Conservation (phyloP, 495 filamentous ascomycete species). For the Jackrogersella multiformis region DNA sequence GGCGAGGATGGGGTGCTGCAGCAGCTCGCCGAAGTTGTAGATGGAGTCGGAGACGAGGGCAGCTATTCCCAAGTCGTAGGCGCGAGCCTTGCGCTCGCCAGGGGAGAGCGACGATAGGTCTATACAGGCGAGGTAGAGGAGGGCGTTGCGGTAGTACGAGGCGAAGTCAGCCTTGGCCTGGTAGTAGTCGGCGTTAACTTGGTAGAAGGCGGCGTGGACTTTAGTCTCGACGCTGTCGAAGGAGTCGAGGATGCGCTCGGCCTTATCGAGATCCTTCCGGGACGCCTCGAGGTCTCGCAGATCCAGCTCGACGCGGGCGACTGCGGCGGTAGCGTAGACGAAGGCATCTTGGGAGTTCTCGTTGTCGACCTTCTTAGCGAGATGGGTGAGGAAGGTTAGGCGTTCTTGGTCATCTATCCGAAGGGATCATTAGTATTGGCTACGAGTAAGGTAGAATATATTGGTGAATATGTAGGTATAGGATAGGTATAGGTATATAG, state of each 20-base stretch:
- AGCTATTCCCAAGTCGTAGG: slow-evolving; percentile 91
- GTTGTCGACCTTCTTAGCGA: slow-evolving; percentile 89
- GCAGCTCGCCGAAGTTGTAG: slow-evolving; percentile 99
- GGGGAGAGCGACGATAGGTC: slow-evolving; percentile 76
- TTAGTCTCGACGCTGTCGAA: slow-evolving; percentile 97
- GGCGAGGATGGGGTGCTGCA: slow-evolving; percentile 95
- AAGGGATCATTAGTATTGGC: not conserved
- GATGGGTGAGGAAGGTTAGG: slow-evolving; percentile 82
- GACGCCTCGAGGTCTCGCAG: slow-evolving; percentile 78
- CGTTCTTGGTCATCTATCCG: slow-evolving; percentile 83
- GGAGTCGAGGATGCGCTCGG: slow-evolving; percentile 84
- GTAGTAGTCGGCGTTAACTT: slow-evolving; percentile 93
- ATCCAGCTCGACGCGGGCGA: slow-evolving; percentile 86
- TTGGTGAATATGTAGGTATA: not conserved
- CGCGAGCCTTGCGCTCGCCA: slow-evolving; percentile 77
- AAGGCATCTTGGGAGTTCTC: slow-evolving; percentile 94
- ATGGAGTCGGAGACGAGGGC: slow-evolving; percentile 92
- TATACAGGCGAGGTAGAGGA: slow-evolving; percentile 98
- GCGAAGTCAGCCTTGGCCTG: slow-evolving; percentile 92
- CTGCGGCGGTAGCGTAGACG: slow-evolving; percentile 90
- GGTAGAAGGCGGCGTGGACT: slow-evolving; percentile 97
- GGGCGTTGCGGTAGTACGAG: slow-evolving; percentile 94
- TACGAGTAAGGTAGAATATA: not conserved
- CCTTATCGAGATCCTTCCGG: slow-evolving; percentile 83
- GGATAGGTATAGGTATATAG: too few species aligned